phyloP scores from a whole-genome alignment of 352 stramenopile genomes.

The Pythium folliculosum region DNA sequence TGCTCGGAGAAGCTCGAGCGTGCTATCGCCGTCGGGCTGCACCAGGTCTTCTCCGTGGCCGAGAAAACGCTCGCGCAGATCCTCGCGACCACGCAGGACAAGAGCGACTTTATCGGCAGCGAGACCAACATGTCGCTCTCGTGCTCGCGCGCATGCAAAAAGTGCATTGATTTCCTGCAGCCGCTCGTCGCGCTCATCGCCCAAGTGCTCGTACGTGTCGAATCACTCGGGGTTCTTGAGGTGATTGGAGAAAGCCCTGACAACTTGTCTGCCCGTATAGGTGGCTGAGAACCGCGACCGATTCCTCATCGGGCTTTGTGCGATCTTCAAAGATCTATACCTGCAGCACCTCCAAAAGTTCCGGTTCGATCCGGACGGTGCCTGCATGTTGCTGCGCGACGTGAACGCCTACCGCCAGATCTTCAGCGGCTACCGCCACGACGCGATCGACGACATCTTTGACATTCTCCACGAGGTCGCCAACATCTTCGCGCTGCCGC shows the following conservation, averaged over 20 bases:
- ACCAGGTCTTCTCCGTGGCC: constrained; percentile 61
- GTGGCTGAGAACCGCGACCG: constrained; percentile 61
- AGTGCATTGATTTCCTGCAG: constrained; percentile 71
- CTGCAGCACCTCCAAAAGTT: constrained; percentile 76
- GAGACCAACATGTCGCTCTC: constrained; percentile 76
- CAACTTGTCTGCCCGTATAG: constrained; percentile 21
- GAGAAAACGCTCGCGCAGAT: constrained; percentile 59
- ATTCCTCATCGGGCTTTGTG: constrained; percentile 57
- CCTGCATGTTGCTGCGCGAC: constrained; percentile 80
- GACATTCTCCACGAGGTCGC: constrained; percentile 81
- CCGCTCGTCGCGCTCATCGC: constrained; percentile 54
- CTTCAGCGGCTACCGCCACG: constrained; percentile 49
- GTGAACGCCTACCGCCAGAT: constrained; percentile 74
- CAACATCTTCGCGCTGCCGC: constrained; percentile 78
- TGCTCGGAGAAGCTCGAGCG: constrained; percentile 68
- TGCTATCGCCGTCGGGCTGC: constrained; percentile 44
- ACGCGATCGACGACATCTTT: constrained; percentile 64
- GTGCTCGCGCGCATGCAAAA: constrained; percentile 66
- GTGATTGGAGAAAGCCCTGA: not conserved
- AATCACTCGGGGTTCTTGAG: not conserved
- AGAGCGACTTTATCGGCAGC: constrained; percentile 75
- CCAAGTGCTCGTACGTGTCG: constrained; percentile 50
- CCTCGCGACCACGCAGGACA: constrained; percentile 60
- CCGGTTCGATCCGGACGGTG: constrained; percentile 79
- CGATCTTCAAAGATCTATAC: constrained; percentile 74